Percentiles rank a stretch among this genome's conserved stretches.
Conservation (phyloP, 2,329 filamentous ascomycete genomes). For the Trichophyton schoenleinii region DNA sequence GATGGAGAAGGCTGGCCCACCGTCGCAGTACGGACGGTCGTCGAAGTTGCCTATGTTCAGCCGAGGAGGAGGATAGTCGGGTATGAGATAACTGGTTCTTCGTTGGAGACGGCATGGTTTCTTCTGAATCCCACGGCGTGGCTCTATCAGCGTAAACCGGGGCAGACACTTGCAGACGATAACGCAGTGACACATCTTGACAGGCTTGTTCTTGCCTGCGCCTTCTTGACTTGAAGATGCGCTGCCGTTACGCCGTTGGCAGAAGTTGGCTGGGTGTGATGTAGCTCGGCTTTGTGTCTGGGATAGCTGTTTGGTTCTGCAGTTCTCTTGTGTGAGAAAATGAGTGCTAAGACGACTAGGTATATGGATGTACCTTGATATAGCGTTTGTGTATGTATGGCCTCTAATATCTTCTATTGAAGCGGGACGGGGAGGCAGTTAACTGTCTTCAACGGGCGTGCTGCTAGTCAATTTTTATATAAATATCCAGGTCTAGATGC, state of each 20-base stretch:
- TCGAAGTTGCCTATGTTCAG: neutral
- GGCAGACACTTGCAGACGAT: neutral
- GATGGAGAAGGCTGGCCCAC: neutral
- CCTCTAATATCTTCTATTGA: neutral
- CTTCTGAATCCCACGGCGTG: neutral
- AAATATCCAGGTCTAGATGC: neutral
- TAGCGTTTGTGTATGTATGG: neutral
- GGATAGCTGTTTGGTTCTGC: neutral
- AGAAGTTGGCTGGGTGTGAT: neutral
- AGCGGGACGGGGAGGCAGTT: neutral
- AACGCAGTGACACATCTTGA: neutral
- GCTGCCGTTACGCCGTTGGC: neutral
- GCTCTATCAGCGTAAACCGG: neutral
- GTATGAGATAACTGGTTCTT: neutral
- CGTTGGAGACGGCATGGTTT: neutral
- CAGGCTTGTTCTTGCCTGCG: neutral
- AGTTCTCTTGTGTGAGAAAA: neutral
- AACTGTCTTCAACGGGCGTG: neutral
- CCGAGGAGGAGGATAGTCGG: neutral
- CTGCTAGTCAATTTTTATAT: neutral
- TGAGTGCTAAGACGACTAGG: neutral
- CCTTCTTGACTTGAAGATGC: neutral
- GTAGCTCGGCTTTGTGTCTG: neutral
- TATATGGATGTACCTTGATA: neutral
- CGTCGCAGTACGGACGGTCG: slow-evolving; percentile 1